Conservation (phyloP, 768 basidiomycete species). For the Suillus alpinus region DNA sequence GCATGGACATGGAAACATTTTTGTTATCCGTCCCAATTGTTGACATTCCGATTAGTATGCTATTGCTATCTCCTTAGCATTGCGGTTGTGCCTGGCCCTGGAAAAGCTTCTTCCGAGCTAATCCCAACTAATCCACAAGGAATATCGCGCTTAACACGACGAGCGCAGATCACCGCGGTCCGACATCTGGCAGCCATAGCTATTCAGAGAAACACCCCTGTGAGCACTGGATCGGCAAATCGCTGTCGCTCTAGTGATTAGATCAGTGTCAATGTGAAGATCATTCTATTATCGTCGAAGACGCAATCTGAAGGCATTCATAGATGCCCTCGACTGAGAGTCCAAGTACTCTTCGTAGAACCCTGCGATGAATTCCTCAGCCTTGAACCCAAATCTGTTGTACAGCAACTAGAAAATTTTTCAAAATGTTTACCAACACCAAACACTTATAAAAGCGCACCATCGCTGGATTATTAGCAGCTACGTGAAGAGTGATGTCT, state of each 20-base stretch:
- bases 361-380: conserved; percentile 77
- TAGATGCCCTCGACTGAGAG: conserved; percentile 64
- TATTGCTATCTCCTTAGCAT: background rate
- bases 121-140: background rate
- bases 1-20: background rate
- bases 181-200: no score
- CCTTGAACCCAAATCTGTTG: conserved; percentile 86
- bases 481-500: conserved; percentile 82
- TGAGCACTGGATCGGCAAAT: background rate
- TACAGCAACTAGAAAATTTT: conserved; percentile 58
- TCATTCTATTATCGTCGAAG: conserved; percentile 49
- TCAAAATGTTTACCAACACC: conserved; percentile 7
- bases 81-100: background rate
- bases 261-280: background rate
- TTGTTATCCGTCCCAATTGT: background rate
- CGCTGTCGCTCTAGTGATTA: background rate
- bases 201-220: background rate
- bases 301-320: conserved; percentile 77
- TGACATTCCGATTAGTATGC: background rate
- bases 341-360: conserved; percentile 83
- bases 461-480: conserved; percentile 79
- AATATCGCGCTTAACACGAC: background rate
- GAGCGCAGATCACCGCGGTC: background rate
- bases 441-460: conserved; percentile 30
- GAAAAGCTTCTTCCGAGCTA: background rate